A percentile compares a stretch with the other conserved stretches of the same genome.
Evolutionary conservation across 1,139 yeast genomes (phyloP).

Genomic region (Sugiyamaella novakii): DNA sequence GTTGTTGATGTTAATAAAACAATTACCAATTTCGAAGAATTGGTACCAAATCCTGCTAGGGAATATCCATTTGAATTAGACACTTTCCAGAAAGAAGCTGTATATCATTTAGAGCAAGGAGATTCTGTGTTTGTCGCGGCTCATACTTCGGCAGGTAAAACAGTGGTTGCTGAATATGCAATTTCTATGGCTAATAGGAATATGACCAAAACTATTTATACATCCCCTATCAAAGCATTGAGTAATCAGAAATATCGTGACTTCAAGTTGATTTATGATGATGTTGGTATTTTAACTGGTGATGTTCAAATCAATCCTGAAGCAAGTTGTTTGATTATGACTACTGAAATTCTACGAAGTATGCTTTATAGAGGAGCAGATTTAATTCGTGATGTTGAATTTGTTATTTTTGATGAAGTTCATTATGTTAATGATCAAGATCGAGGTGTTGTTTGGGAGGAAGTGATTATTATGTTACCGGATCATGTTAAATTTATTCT

Average conservation of each 20-base stretch:
- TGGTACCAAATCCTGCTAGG: slow-evolving; percentile 92
- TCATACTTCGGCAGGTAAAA: slow-evolving; percentile 92
- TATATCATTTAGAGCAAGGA: slow-evolving; percentile 92
- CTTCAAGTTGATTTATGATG: slow-evolving; percentile 80
- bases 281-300: slow-evolving; percentile 95
- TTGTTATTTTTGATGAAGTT: slow-evolving; percentile 96
- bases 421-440: slow-evolving; percentile 96
- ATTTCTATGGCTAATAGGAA: slow-evolving; percentile 89
- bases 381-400: slow-evolving; percentile 92
- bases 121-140: slow-evolving; percentile 99
- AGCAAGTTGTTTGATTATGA: slow-evolving; percentile 95
- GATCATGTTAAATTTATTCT: slow-evolving; percentile 90
- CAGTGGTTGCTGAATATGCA: slow-evolving; percentile 92
- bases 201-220: slow-evolving; percentile 89
- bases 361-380: slow-evolving; percentile 98
- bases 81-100: slow-evolving; percentile 95
- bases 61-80: slow-evolving; percentile 93
- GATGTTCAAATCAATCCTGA: slow-evolving; percentile 98
- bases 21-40: slow-evolving; percentile 78
- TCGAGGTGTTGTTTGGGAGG: slow-evolving; percentile 99
- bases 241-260: slow-evolving; percentile 95
- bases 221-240: slow-evolving; percentile 90
- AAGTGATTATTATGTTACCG: slow-evolving; percentile 93
- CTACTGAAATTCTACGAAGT: slow-evolving; percentile 91
- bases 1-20: slow-evolving; percentile 84